Conservation (phyloP, 257 asterid species). For the Solanum ahanhuiri region DNA sequence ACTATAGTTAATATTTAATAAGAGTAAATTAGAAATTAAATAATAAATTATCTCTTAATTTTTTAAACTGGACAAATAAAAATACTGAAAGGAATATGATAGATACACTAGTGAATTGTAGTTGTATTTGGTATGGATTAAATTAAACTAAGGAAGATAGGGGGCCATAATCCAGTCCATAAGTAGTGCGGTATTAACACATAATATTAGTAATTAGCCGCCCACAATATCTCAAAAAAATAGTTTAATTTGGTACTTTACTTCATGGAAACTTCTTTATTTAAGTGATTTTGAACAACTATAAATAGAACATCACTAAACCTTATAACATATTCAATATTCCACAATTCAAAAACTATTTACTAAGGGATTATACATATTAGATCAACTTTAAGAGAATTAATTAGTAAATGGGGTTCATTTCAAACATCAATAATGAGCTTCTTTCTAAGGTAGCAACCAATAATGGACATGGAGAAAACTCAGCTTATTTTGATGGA, state of each 20-base stretch:
- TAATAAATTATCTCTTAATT: too few species aligned
- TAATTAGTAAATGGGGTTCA: background rate
- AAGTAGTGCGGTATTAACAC: background rate
- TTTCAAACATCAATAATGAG: background rate
- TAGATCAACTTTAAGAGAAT: background rate
- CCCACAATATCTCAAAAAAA: background rate
- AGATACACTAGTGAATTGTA: background rate
- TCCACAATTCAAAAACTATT: background rate
- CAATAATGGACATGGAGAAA: conserved; percentile 1
- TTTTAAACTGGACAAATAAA: too few species aligned
- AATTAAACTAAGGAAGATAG: background rate
- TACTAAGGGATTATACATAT: background rate
- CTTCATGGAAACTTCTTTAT: background rate
- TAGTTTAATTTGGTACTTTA: background rate
- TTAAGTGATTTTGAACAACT: background rate
- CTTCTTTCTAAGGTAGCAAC: background rate
- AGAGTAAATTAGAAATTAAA: too few species aligned
- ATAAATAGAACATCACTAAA: background rate
- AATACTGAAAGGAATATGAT: background rate
- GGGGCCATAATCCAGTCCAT: background rate
- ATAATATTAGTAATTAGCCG: background rate
- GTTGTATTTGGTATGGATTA: background rate
- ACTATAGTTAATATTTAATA: too few species aligned
- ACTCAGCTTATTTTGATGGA: conserved; percentile 3
- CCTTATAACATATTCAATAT: background rate